Percentiles rank a stretch among this genome's conserved stretches.
phyloP scores from a whole-genome alignment of 139 green algal species.

The Ostreobium quekettii region DNA sequence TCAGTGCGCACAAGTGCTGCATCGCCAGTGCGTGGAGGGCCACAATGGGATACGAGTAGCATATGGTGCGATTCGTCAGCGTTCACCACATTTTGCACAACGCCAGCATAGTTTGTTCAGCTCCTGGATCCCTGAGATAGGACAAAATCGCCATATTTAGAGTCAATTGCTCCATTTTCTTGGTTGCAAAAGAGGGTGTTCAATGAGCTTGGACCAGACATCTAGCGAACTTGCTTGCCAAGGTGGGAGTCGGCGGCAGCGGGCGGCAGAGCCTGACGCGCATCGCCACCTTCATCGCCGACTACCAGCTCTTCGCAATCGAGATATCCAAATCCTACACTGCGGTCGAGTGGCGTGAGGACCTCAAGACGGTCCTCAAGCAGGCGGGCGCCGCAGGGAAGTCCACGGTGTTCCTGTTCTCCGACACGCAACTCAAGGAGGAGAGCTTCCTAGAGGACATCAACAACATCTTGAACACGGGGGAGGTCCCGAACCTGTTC shows the following conservation, averaged over 20 bases:
- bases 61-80: too few species aligned
- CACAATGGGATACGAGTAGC: too few species aligned
- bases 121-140: neutral
- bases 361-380: conserved; percentile 25
- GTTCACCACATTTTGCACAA: too few species aligned
- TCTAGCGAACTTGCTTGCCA: neutral
- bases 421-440: conserved; percentile 35
- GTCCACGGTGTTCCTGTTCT: conserved; percentile 36
- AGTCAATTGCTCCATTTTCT: neutral
- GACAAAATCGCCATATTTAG: neutral
- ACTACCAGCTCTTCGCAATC: conserved; percentile 47
- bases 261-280: conserved; percentile 50
- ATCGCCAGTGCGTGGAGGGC: too few species aligned
- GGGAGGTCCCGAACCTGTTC: conserved; percentile 66
- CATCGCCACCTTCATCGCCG: conserved; percentile 55
- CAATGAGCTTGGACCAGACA: neutral
- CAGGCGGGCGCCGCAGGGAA: conserved; percentile 23
- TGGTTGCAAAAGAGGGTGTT: neutral
- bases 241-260: conserved; percentile 37
- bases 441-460: conserved; percentile 43
- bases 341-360: conserved; percentile 26
- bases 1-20: too few species aligned
- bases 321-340: conserved; percentile 26
- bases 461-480: conserved; percentile 35
- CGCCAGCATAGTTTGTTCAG: neutral